Base-by-base conservation (phyloP, 163 green algal species). In the Scenedesmus sp. region DNA sequence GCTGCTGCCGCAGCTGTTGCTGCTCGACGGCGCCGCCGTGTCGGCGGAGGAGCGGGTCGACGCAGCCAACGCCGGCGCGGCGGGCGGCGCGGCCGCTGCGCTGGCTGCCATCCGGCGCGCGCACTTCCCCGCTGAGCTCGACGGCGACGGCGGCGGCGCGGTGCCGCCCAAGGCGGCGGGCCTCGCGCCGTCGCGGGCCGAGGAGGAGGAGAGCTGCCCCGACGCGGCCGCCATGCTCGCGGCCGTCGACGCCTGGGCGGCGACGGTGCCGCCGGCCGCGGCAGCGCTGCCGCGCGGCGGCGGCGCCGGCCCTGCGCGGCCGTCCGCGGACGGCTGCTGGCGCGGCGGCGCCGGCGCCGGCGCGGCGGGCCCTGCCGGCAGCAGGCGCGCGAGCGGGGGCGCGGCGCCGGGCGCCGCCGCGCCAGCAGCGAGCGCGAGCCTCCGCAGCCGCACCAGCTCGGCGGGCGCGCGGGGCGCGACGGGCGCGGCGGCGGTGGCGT, bases 31-130 rank as follows among this genome's bases (percentile, higher is more conserved):
- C 39, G 31, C 70, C 50, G 48, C 67, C 17, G 83, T 92, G 57
- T 76, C 72, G 22, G 70, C 70, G 20, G 84, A 84, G 42, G 87
- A 92, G 34, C 88, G 89, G 67, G 86, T 91, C 0, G 72, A 84
- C 20, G 80, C 88, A 0, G 86, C 81, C 28, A 92, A 90, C 77
- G 84, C n/a, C n/a, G n/a, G n/a, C n/a, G n/a, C 91, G 86, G 84
- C 88, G 47, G 88, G 86, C 4, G 86, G 80, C 26, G 88, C 87
- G 45, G 84, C 88, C 14, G 84, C 91, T 47, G 78, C 64, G 1
- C 77, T 91, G 26, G 47, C 74, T 24, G 28, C 62, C 34, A 91
- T 89, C 67, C 82, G 87, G 47, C 70, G 70, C 48, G 65, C 63
- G n/a, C 81, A 77, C 64, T 90, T 89, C 53, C 70, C 77, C 53